A percentile compares a stretch with the other conserved stretches of the same genome.
phyloP scores from a whole-genome alignment of 179 eudicot species.

The Gypsophila paniculata region DNA sequence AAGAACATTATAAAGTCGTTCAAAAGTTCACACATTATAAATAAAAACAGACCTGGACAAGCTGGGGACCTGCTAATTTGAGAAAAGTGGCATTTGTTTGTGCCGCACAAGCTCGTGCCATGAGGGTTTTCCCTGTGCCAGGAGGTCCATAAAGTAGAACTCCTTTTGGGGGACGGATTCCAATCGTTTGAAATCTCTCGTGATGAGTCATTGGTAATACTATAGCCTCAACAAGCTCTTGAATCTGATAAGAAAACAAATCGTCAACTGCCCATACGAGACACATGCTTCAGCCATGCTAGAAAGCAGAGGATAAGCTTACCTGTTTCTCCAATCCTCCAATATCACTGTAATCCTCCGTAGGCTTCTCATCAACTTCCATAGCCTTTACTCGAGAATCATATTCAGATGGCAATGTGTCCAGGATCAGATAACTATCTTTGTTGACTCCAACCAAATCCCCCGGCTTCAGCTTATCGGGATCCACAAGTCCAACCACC shows the following conservation, averaged over 20 bases:
- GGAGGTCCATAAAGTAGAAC: conserved; percentile 97
- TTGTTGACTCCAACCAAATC: conserved; percentile 98
- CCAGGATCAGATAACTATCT: conserved; percentile 91
- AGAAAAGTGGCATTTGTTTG: conserved; percentile 97
- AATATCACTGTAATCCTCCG: conserved; percentile 93
- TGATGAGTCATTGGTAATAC: conserved; percentile 96
- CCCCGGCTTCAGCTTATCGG: conserved; percentile 89
- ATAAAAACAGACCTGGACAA: conserved; percentile 67
- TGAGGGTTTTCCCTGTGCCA: conserved; percentile 91
- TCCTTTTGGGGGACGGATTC: conserved; percentile 91
- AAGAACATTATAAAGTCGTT: too few species aligned
- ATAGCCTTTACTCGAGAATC: conserved; percentile 97
- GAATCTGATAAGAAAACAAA: conserved; percentile 46
- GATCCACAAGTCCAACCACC: conserved; percentile 96
- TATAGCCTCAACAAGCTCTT: conserved; percentile 94
- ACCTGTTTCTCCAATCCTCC: conserved; percentile 98
- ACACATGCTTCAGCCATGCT: neutral
- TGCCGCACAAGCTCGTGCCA: conserved; percentile 99
- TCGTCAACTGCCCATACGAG: neutral
- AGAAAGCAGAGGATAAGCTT: conserved; percentile 7
- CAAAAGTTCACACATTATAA: too few species aligned
- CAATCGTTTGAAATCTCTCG: conserved; percentile 83
- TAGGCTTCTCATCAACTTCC: conserved; percentile 99
- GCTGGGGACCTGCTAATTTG: conserved; percentile 95
- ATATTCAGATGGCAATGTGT: conserved; percentile 90